Base-by-base conservation (phyloP, 2,329 filamentous ascomycete genomes). In the Fusarium vanettenii region DNA sequence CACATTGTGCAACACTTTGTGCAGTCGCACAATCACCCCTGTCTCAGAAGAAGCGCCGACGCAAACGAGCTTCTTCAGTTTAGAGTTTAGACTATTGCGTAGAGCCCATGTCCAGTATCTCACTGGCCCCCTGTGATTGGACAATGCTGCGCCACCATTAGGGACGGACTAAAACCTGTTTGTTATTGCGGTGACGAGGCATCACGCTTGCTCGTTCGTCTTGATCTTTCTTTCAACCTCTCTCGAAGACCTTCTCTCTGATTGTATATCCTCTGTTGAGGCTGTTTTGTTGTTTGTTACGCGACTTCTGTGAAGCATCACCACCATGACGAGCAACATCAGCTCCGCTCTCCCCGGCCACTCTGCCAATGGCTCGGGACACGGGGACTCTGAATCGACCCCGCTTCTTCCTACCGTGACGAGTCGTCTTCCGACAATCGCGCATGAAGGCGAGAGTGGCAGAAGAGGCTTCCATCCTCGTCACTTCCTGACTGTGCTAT, bases 361-460 rank as follows among this genome's bases (percentile, higher is more conserved):
- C 29, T 29, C 39, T 13, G 35, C 52, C 37, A 45, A 61, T 37
- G 37, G 31, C 33, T 35, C 37, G 3, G 61, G 71, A 4, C 72
- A 72, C 6, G 27, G 71, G 29, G 63, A 75, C 3, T 48, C 43
- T 45, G 73, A 75, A 72, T 74, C 75, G 56, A 80, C 80, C 69
- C 80, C 80, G 73, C 80, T 81, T 63, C 80, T 82, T 31, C 79
- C 79, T 9, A 77, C 75, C 9, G 39, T 69, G 61, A 68, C 73
- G 13, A 64, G 60, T 43, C 73, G 70, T 48, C 61, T 63, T 59
- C 27, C 37, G 16, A 31, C n/a, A 67, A 70, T 71, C 11, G 65
- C 66, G 0, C 75, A 81, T 48, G 85, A 86, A 31, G 86, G 86
- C 52, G 85, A 88, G 76, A 86, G 84, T 67, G 86, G 85, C 3